Evolutionary conservation across 768 basidiomycete genomes (phyloP), one percentile per base, ranked within the genome.

Genomic region (Boletus subcaerulescens): DNA sequence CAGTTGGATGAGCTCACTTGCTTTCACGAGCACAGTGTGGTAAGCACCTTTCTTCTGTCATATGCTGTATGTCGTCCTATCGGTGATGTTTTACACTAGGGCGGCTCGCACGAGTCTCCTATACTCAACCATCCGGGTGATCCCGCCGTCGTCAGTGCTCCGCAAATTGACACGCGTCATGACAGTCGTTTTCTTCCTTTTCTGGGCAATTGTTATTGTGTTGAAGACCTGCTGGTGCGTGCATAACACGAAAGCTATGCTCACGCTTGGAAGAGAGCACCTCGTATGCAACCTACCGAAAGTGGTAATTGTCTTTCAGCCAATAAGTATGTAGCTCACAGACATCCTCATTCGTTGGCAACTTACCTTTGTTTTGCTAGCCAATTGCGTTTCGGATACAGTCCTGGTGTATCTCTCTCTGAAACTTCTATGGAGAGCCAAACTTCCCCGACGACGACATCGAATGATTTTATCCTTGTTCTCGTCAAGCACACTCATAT

Each of bases 391-490:
- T 6, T 26, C 50, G 4, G 61, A 60, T 20, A n/a, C 31, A 4
- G 17, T 9, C 0, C 40, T 42, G 1, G 17, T 60, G 15, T 10
- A n/a, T 3, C 31, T 64, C 5, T 44, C 59, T 0, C 24, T 64
- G 26, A 60, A 63, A 26, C 47, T 64, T 5, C 54, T 64, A 24
- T 56, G 63, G 63, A 41, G 38, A n/a, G 38, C 61, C 29, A 55
- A 42, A 11, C 62, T 64, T 44, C 59, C 62, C 13, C 29, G 14
- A 36, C 26, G 54, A 48, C 59, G 55, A 24, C 62, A 47, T 38
- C 48, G 46, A 24, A 64, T 64, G 63, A 52, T 58, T 24, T 15
- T 64, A 15, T 50, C 26, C 24, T 32, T 58, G 17, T 64, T 64
- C 32, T 35, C 59, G 2, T 8, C 49, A 5, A 64, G 52, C 48